Percentiles rank a stretch among this genome's conserved stretches.
These are phyloP conservation scores for Murraya koenigii DNA, from an alignment of 345 rosid species.

Conservation along the genomic window DNA sequence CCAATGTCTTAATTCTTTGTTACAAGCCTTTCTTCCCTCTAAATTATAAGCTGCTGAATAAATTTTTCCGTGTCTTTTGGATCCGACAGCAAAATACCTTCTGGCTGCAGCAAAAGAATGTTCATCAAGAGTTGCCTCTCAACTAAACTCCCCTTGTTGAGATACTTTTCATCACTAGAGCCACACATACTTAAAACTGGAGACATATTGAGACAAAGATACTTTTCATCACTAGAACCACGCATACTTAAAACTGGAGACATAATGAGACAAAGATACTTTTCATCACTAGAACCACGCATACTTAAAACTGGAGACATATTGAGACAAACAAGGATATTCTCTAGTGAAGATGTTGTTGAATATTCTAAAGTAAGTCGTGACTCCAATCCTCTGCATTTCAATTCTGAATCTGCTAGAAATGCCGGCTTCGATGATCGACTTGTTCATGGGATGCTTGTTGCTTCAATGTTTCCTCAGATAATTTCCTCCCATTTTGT, in stretches of 20 bases:
- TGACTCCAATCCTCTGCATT: slow-evolving; percentile 76
- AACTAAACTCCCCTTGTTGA: slow-evolving; percentile 24
- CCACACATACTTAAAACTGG: slow-evolving; percentile 46
- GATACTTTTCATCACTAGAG: slow-evolving; percentile 43
- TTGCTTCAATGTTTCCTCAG: slow-evolving; percentile 77
- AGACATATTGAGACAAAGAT: slow-evolving; percentile 52
- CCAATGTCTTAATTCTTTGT: not conserved
- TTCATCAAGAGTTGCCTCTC: slow-evolving; percentile 23
- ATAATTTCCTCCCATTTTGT: slow-evolving; percentile 76
- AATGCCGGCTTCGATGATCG: slow-evolving; percentile 60
- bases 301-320: slow-evolving; percentile 59
- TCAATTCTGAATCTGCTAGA: slow-evolving; percentile 58
- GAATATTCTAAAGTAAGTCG: slow-evolving; percentile 73
- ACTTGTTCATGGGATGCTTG: slow-evolving; percentile 89
- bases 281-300: slow-evolving; percentile 34
- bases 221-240: slow-evolving; percentile 34
- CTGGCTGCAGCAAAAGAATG: slow-evolving; percentile 13
- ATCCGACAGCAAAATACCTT: not conserved
- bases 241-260: slow-evolving; percentile 57
- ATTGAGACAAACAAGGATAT: slow-evolving; percentile 53
- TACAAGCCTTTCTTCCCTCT: not conserved
- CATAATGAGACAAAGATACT: slow-evolving; percentile 47
- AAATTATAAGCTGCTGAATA: not conserved
- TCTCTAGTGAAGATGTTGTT: slow-evolving; percentile 57
- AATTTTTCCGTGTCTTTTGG: not conserved